phyloP scores from a whole-genome alignment of 176 grass and related monocot species.

The Secale cereale region DNA sequence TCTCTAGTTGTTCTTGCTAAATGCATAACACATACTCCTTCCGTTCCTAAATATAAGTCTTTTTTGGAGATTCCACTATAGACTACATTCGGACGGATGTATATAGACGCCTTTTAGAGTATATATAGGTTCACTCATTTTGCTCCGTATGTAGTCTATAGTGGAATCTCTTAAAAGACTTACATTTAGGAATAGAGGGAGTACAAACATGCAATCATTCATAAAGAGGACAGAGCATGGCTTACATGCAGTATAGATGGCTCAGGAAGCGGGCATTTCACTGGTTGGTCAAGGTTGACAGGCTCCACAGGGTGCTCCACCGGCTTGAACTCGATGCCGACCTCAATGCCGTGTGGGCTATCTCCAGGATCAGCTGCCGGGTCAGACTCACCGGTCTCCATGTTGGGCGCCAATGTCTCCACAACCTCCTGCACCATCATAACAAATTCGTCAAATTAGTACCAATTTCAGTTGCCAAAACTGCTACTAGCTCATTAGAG shows the following conservation, averaged over 20 bases:
- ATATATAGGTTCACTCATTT: too few relatives aligned
- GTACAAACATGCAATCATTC: background rate
- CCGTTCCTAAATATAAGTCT: too few relatives aligned
- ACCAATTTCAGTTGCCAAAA: background rate
- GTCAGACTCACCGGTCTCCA: constrained; percentile 33
- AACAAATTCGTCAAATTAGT: constrained; percentile 13
- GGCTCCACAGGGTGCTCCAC: constrained; percentile 90
- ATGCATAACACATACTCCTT: too few relatives aligned
- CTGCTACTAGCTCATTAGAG: background rate
- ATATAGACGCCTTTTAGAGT: too few relatives aligned
- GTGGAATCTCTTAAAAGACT: too few relatives aligned
- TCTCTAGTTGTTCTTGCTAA: too few relatives aligned
- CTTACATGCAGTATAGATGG: constrained; percentile 95
- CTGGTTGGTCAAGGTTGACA: constrained; percentile 74
- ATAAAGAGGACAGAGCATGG: background rate
- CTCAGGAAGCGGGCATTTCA: constrained; percentile 88
- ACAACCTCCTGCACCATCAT: constrained; percentile 49
- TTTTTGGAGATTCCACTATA: too few relatives aligned
- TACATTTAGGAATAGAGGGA: too few relatives aligned
- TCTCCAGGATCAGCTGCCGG: constrained; percentile 26
- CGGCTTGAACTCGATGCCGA: constrained; percentile 69
- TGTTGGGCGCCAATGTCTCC: constrained; percentile 49
- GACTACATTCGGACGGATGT: too few relatives aligned
- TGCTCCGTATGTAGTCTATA: too few relatives aligned
- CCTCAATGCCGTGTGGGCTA: constrained; percentile 56